Base-by-base conservation (phyloP, 2,329 filamentous ascomycete species). In the Chalaropsis thielavioides region DNA sequence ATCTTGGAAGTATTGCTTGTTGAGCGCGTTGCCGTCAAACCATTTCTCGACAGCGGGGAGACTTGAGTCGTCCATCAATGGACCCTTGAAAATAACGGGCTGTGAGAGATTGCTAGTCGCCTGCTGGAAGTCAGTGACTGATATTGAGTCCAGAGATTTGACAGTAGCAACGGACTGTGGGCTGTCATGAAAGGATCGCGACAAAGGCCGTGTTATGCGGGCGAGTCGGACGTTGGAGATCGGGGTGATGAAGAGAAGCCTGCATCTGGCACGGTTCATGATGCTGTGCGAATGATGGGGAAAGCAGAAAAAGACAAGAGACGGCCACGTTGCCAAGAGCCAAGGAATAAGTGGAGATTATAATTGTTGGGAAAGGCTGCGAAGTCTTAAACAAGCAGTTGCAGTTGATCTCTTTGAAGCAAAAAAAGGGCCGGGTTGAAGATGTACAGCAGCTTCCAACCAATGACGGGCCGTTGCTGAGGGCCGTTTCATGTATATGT, bases 1-100 rank as follows among this genome's bases (percentile, higher is more conserved):
- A 13, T 70, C 67, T 2, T 67, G 66, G 41, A 78, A 70, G 63
- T 75, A 72, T 1, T 75, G 51, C 10, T 66, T 64, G 19, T 59
- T 58, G 13, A 44, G 41, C 67, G 65, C n/a, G 7, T 38, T 24
- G 27, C 19, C 54, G 3, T 66, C 66, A 69, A 89, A 89, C 87
- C 87, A 89, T 68, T 80, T 82, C 3, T 70, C 70, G 22, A 78
- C 73, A 1, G 84, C 84, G 0, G 83, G 82, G 0, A 86, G 71
- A 19, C 43, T 17, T 15, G 11, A 59, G n/a, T 3, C n/a, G n/a
- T 38, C 6, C 40, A 15, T 10, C n/a, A 54, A 38, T 19, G 66
- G 60, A 2, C 56, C 40, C 22, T 35, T 10, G 3, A 67, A 35
- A n/a, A 58, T 51, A 17, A 66, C 13, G 13, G 67, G 67, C 2